phyloP scores from a whole-genome alignment of 73 alveolate species.

The Tetrahymena thermophila region DNA sequence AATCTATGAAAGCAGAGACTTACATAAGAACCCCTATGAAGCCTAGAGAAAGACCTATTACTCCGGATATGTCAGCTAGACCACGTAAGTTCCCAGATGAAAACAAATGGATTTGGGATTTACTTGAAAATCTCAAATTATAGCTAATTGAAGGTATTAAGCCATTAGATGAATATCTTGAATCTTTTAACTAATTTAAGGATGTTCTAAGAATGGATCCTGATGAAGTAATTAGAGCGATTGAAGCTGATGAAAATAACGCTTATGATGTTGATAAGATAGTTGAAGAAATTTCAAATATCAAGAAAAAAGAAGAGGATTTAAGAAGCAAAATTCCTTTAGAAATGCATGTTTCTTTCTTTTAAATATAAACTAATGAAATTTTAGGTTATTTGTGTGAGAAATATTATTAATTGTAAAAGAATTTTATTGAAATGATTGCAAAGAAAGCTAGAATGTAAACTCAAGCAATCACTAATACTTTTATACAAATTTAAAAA shows the following conservation, averaged over 20 bases:
- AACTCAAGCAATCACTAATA: constrained; percentile 76
- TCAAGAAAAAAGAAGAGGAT: constrained; percentile 76
- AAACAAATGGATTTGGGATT: constrained; percentile 95
- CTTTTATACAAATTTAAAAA: constrained; percentile 86
- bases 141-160: constrained; percentile 82
- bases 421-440: constrained; percentile 86
- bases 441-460: constrained; percentile 91
- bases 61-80: constrained; percentile 68
- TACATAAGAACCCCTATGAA: constrained; percentile 81
- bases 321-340: constrained; percentile 84
- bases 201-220: constrained; percentile 84
- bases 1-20: constrained; percentile 87
- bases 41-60: constrained; percentile 81
- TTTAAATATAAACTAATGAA: constrained; percentile 92
- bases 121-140: constrained; percentile 60
- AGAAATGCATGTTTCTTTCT: constrained; percentile 84
- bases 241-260: constrained; percentile 78
- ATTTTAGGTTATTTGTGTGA: constrained; percentile 85
- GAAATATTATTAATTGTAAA: constrained; percentile 79
- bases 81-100: constrained; percentile 81
- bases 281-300: constrained; percentile 79
- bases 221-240: constrained; percentile 69
- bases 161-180: constrained; percentile 86
- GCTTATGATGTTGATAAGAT: constrained; percentile 76
- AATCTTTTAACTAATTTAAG: constrained; percentile 77